Conservation (phyloP, 768 basidiomycete genomes). For the Wakefieldia striispora region DNA sequence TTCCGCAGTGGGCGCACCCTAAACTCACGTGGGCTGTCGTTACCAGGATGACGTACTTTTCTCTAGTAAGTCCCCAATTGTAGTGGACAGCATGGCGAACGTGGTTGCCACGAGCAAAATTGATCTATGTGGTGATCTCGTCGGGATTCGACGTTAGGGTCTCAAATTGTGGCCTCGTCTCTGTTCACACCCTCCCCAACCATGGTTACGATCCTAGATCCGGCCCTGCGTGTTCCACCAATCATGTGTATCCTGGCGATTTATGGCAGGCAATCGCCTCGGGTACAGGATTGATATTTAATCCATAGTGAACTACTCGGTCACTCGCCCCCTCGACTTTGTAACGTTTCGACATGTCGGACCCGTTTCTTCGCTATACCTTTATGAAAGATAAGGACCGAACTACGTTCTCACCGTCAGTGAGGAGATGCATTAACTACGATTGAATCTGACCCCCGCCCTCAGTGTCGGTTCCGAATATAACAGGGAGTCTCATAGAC, state of each 20-base stretch:
- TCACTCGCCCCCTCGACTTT: not conserved
- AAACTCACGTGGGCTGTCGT: not conserved
- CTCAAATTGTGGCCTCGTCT: not conserved
- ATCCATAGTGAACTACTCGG: not conserved
- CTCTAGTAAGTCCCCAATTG: not conserved
- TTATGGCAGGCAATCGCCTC: slow-evolving; percentile 15
- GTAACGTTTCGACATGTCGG: slow-evolving; percentile 7
- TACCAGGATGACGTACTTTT: slow-evolving; percentile 1
- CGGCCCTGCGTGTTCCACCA: not conserved
- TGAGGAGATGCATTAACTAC: not conserved
- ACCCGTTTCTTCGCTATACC: not conserved
- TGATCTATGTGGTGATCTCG: not conserved
- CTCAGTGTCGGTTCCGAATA: not conserved
- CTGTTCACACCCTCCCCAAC: not conserved
- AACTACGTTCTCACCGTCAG: slow-evolving; percentile 8
- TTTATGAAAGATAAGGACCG: not conserved
- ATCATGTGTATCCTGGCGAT: not conserved
- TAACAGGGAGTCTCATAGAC: not conserved
- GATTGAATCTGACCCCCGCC: slow-evolving; percentile 7
- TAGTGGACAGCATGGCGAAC: slow-evolving; percentile 16
- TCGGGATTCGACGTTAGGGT: not conserved
- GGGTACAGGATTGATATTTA: slow-evolving; percentile 8
- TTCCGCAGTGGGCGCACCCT: not conserved
- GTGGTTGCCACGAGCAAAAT: slow-evolving; percentile 18
- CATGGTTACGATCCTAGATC: slow-evolving; percentile 7